Evolutionary conservation across 495 filamentous ascomycete species (phyloP).

Genomic region (Margaritispora aquatica): DNA sequence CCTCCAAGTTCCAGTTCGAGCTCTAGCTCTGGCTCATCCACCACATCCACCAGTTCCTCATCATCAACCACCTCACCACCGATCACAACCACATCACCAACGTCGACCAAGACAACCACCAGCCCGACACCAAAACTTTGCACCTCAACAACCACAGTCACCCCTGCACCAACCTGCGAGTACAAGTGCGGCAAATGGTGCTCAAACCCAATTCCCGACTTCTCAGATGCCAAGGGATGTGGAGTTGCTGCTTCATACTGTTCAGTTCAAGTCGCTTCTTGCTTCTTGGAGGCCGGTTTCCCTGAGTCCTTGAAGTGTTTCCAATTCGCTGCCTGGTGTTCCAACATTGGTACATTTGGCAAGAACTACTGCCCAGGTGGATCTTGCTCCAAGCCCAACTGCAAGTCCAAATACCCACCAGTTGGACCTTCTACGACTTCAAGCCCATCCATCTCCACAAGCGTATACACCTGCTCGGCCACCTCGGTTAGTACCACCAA

Average conservation of each 20-base stretch:
- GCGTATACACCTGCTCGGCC: conserved; percentile 26
- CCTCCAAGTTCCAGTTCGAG: conserved; percentile 1
- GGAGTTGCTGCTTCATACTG: conserved; percentile 31
- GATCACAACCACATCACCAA: background rate
- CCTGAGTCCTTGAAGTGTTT: conserved; percentile 39
- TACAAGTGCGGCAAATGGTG: conserved; percentile 47
- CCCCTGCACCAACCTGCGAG: conserved; percentile 38
- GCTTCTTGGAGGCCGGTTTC: conserved; percentile 41
- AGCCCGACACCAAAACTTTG: conserved; percentile 33
- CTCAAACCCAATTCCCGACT: conserved; percentile 38
- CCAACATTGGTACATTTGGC: conserved; percentile 32
- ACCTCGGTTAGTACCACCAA: conserved; percentile 6
- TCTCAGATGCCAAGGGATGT: conserved; percentile 31
- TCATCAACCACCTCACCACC: background rate
- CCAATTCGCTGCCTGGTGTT: conserved; percentile 38
- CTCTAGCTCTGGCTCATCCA: background rate
- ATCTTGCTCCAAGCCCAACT: conserved; percentile 30
- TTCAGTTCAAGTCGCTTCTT: conserved; percentile 36
- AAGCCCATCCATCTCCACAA: conserved; percentile 27
- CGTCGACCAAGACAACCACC: background rate
- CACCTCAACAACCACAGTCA: conserved; percentile 29
- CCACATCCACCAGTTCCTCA: background rate
- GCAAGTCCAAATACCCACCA: conserved; percentile 32
- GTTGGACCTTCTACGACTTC: conserved; percentile 25
- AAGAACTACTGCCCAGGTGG: conserved; percentile 16